Percentiles rank a stretch among this genome's conserved stretches.
Conservation (phyloP, 805 yeast species). For the Yamadazyma endophytica region DNA sequence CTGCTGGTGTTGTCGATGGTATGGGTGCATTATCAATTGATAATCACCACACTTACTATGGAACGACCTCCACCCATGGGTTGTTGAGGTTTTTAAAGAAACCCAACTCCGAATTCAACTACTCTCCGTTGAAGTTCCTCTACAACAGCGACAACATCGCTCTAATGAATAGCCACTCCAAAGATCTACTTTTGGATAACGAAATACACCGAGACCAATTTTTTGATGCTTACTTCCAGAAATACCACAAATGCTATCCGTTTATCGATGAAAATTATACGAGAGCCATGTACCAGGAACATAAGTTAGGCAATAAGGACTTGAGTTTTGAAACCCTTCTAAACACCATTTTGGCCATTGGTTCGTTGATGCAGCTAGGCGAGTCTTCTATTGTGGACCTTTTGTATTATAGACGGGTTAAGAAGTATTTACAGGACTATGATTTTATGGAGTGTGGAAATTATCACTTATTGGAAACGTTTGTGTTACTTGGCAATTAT, state of each 20-base stretch:
- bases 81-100: slow-evolving; percentile 6
- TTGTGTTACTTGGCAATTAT: slow-evolving; percentile 45
- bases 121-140: slow-evolving; percentile 1
- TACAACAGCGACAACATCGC: too few species aligned
- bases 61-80: slow-evolving; percentile 9
- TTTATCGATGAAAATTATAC: slow-evolving; percentile 53
- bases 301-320: too few species aligned
- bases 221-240: slow-evolving; percentile 47
- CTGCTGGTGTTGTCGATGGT: slow-evolving; percentile 6
- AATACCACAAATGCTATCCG: slow-evolving; percentile 62
- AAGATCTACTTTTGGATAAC: slow-evolving; percentile 5
- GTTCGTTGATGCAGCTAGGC: slow-evolving; percentile 63
- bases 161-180: not conserved
- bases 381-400: slow-evolving; percentile 42
- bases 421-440: slow-evolving; percentile 30
- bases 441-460: slow-evolving; percentile 59
- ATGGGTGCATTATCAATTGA: slow-evolving; percentile 11
- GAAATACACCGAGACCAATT: slow-evolving; percentile 2
- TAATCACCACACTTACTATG: slow-evolving; percentile 6
- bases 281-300: too few species aligned
- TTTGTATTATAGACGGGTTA: slow-evolving; percentile 54
- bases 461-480: slow-evolving; percentile 47
- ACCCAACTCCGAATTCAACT: slow-evolving; percentile 2
- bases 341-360: slow-evolving; percentile 60
- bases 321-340: slow-evolving; percentile 49